phyloP scores from a whole-genome alignment of 2,329 filamentous ascomycete genomes.

The Penicillium vulpinum region DNA sequence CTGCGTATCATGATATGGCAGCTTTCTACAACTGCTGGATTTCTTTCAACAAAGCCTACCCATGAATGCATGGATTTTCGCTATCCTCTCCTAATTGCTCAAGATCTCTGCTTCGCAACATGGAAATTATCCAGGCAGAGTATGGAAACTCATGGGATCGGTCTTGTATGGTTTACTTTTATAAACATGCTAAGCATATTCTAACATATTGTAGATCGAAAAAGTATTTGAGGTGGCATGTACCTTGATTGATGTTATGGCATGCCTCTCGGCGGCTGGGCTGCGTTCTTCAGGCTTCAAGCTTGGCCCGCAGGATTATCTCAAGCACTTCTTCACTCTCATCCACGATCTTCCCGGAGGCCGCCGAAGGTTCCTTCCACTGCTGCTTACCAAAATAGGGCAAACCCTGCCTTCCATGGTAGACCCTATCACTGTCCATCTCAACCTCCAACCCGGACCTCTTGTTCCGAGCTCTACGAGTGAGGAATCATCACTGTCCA shows the following conservation, averaged over 20 bases:
- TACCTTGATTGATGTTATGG: conserved; percentile 71
- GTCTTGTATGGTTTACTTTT: conserved; percentile 55
- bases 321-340: conserved; percentile 67
- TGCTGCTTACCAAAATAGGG: conserved; percentile 73
- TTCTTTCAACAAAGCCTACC: conserved; percentile 61
- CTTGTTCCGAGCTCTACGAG: neutral
- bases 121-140: conserved; percentile 70
- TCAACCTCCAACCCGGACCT: conserved; percentile 14
- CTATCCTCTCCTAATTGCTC: conserved; percentile 63
- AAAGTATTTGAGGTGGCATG: conserved; percentile 77
- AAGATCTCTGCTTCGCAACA: conserved; percentile 65
- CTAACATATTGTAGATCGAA: conserved; percentile 58
- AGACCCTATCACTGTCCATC: conserved; percentile 19
- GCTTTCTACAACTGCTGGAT: conserved; percentile 65
- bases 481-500: neutral
- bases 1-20: conserved; percentile 72
- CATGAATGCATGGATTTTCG: conserved; percentile 63
- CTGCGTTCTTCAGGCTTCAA: conserved; percentile 63
- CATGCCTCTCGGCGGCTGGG: conserved; percentile 61
- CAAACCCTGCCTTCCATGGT: conserved; percentile 61
- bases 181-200: neutral
- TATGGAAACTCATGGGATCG: conserved; percentile 73
- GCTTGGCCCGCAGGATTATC: conserved; percentile 69
- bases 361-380: conserved; percentile 72
- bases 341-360: conserved; percentile 72